Evolutionary conservation across 192 early-diverging fungal species (phyloP), one percentile per base, ranked within the genome.

Genomic region (Fimicolochytrium jonesii): DNA sequence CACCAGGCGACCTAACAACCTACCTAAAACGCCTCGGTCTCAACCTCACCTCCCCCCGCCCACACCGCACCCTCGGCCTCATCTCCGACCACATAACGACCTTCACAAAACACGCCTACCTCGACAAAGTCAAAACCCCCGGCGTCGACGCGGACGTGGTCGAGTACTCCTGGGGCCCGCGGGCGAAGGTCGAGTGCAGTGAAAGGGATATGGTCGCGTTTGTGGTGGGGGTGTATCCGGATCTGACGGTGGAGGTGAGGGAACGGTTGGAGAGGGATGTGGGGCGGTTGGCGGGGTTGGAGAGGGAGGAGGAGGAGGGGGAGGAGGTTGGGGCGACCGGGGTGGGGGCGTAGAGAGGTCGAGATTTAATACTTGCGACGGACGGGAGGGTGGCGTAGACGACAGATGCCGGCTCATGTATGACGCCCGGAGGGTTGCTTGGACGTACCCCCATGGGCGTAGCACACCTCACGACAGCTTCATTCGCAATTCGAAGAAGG

Each of bases 141-240:
- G 37, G 9, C 4, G 29, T 13, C 4, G 68, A 70, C 10, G 39
- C 17, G 49, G 68, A 70, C 34, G 35, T 69, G 18, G 64, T 64
- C 23, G 75, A 82, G 42, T 79, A 80, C 52, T 59, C 56, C 5
- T 85, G 83, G 83, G 86, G 86, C 20, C 78, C 83, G 39, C 56
- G 83, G 30, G 76, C 85, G 30, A 87, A 77, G 49, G 58, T 79
- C 0, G 86, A 88, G 60, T 43, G 86, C 0, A 66, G 75, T 28
- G 75, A 81, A 46, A 55, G 71, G 39, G 78, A 77, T 23, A 51
- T 87, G 23, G 65, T 81, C 18, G 61, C 71, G 11, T 85, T 88
- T 51, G 81, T 88, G 23, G 52, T 72, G 31, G 71, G 64, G 36
- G 47, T 53, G 28, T 67, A 67, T 32, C 46, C 56, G 39, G 66